Conservation (phyloP, 176 grass and related monocot genomes). For the Musa itinerans region DNA sequence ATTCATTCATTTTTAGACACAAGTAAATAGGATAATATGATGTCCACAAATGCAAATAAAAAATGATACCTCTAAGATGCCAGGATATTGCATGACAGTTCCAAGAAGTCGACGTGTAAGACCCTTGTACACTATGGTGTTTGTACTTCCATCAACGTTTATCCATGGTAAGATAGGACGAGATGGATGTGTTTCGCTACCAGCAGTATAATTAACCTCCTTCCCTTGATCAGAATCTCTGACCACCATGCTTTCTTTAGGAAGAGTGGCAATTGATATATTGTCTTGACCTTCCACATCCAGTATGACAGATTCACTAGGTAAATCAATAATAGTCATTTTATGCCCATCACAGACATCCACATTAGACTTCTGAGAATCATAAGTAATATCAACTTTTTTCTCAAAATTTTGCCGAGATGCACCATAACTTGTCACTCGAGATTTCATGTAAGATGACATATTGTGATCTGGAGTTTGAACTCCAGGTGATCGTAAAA, state of each 20-base stretch:
- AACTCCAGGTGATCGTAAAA: conserved; percentile 42
- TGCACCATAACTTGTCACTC: conserved; percentile 25
- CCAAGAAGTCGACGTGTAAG: conserved; percentile 71
- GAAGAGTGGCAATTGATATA: neutral
- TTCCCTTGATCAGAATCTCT: conserved; percentile 19
- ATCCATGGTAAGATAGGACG: conserved; percentile 88
- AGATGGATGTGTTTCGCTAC: conserved; percentile 28
- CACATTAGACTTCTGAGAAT: conserved; percentile 34
- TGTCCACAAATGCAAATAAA: conserved; percentile 6
- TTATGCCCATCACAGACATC: conserved; percentile 72
- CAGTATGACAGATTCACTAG: neutral
- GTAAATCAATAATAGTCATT: conserved; percentile 54
- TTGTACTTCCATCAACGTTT: conserved; percentile 86
- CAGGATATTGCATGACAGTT: conserved; percentile 77
- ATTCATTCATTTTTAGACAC: neutral
- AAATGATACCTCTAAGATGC: conserved; percentile 52
- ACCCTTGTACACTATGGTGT: conserved; percentile 61
- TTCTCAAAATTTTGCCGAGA: conserved; percentile 22
- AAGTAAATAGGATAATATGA: neutral
- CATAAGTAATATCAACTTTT: conserved; percentile 23
- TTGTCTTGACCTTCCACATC: neutral
- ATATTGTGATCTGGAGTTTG: conserved; percentile 24
- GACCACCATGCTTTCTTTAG: conserved; percentile 15
- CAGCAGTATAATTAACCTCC: conserved; percentile 18
- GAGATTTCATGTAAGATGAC: conserved; percentile 20